phyloP scores from a whole-genome alignment of 257 asterid species.

The Forsythia suspensa region DNA sequence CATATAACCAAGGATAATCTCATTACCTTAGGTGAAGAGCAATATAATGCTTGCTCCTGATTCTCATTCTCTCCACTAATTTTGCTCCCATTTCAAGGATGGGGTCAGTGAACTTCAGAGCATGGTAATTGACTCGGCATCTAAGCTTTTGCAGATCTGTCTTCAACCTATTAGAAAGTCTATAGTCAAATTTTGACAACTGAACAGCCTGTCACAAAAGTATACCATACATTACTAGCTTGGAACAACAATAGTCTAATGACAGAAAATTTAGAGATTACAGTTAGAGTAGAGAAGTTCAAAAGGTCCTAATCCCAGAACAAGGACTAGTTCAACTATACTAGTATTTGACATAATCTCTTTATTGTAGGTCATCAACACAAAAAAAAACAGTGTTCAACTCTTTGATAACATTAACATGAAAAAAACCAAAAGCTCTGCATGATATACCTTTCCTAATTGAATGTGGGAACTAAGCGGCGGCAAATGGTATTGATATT shows the following conservation, averaged over 20 bases:
- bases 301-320: slow-evolving; percentile 9
- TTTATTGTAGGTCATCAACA: background rate
- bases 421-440: background rate
- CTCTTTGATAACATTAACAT: background rate
- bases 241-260: slow-evolving; percentile 14
- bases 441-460: background rate
- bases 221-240: slow-evolving; percentile 17
- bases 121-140: slow-evolving; percentile 95
- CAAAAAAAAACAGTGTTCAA: background rate
- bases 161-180: slow-evolving; percentile 85
- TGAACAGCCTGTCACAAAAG: slow-evolving; percentile 76
- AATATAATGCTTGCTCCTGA: slow-evolving; percentile 75
- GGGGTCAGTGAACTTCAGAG: slow-evolving; percentile 83
- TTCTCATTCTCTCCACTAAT: slow-evolving; percentile 81
- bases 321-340: slow-evolving; percentile 15
- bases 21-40: slow-evolving; percentile 91
- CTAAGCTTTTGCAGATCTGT: slow-evolving; percentile 89
- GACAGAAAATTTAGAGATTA: background rate
- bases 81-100: slow-evolving; percentile 76
- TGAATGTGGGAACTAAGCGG: slow-evolving; percentile 6
- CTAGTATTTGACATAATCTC: slow-evolving; percentile 12
- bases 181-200: slow-evolving; percentile 88
- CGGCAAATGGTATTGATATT: slow-evolving; percentile 4
- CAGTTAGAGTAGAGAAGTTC: slow-evolving; percentile 5
- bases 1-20: slow-evolving; percentile 3